Evolutionary conservation across 306 rosid species (phyloP), one percentile per base, ranked within the genome.

Genomic region (Fragaria nilgerrensis): DNA sequence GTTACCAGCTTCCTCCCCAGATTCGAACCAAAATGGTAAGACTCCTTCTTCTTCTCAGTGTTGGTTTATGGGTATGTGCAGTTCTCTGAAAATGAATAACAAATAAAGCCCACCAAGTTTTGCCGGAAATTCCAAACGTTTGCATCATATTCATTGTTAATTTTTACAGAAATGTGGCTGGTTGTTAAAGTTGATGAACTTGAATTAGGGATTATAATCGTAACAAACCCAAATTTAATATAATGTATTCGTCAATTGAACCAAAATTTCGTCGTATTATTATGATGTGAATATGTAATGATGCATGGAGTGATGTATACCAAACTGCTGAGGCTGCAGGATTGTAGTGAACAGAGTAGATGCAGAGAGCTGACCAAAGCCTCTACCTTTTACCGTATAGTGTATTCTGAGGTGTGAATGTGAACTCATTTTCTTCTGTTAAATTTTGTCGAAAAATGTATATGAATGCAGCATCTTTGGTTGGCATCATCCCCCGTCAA

Each of bases 341-440:
- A 77, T 16, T 71, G 59, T 53, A 23, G 37, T 62, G 75, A 74
- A 61, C 70, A 68, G 68, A 68, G 61, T 52, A 53, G 82, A 74
- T 59, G 78, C 75, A 63, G 53, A 63, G 75, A 73, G 55, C 64
- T 68, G 75, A 75, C 49, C 58, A 64, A 74, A 45, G 73, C 78
- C 6, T 74, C 80, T 16, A 34, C 23, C 49, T 84, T 84, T 64
- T 78, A 73, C 59, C 72, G 72, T 39, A 68, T 67, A 7, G 85
- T 84, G 7, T 81, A 81, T 80, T 78, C 82, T 5, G 83, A 81
- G 87, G 87, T 84, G 87, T 84, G 43, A 16, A 23, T 67, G 20
- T 22, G 47, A 55, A 56, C 12, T 58, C 66, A 50, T 68, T 37
- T 43, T 44, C 17, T 47, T 75, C 23, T 34, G 10, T 23, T 8